A percentile compares a stretch with the other conserved stretches of the same genome.
phyloP scores from a whole-genome alignment of 2,329 filamentous ascomycete species.

The Blumeria graminis region DNA sequence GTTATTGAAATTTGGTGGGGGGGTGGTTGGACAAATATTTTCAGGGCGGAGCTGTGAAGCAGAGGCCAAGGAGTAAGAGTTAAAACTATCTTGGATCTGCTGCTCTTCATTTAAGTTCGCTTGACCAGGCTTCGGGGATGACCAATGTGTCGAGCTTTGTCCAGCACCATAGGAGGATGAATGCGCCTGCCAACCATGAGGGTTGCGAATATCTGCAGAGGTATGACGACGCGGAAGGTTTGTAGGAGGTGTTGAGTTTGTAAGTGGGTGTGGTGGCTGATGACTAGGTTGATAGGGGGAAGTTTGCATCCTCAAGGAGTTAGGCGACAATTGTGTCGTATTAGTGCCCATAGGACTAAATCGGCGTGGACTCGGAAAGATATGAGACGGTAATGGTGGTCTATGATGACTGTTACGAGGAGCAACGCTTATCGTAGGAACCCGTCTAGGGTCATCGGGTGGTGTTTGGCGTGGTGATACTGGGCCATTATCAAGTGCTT shows the following conservation, averaged over 20 bases:
- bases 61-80: constrained; percentile 31
- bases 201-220: constrained; percentile 69
- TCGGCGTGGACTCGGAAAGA: constrained; percentile 49
- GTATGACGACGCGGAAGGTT: constrained; percentile 71
- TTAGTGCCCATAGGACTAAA: constrained; percentile 64
- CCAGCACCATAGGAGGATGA: constrained; percentile 44
- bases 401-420: constrained; percentile 34
- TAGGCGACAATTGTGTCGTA: constrained; percentile 45
- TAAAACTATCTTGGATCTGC: constrained; percentile 34
- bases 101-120: constrained; percentile 22
- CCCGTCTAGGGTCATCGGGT: constrained; percentile 56
- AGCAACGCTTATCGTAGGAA: constrained; percentile 30
- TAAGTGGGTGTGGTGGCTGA: constrained; percentile 30
- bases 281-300: constrained; percentile 40
- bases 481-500: constrained; percentile 44
- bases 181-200: constrained; percentile 49
- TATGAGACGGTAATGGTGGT: constrained; percentile 56
- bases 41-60: constrained; percentile 12
- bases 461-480: constrained; percentile 72
- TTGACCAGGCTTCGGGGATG: constrained; percentile 31
- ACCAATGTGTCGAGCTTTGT: constrained; percentile 36
- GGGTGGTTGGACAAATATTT: constrained; percentile 14
- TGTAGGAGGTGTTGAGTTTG: constrained; percentile 30
- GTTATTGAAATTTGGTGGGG: constrained; percentile 13
- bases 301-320: constrained; percentile 42